Evolutionary conservation across 108 stramenopile species (phyloP).

Genomic region (Aurantiochytrium sp.): DNA sequence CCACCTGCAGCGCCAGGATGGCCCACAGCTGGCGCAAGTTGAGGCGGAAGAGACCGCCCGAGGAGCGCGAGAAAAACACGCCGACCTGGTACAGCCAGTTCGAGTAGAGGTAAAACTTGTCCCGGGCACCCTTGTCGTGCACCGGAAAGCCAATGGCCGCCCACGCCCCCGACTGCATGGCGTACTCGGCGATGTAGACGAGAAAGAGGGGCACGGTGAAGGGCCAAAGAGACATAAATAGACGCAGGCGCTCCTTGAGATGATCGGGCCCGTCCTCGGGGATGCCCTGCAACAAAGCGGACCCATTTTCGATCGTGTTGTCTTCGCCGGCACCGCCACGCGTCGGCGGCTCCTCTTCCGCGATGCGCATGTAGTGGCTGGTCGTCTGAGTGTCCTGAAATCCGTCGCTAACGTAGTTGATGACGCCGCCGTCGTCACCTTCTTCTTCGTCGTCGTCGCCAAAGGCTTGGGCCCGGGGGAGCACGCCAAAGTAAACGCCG

Average conservation of each 20-base stretch:
- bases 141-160: constrained; percentile 73
- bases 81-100: constrained; percentile 75
- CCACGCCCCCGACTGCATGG: constrained; percentile 67
- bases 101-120: constrained; percentile 64
- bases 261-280: too few species aligned
- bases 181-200: constrained; percentile 72
- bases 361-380: background rate
- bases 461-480: background rate
- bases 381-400: too few species aligned
- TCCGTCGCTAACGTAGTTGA: too few species aligned
- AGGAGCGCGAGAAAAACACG: constrained; percentile 67
- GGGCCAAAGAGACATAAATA: background rate
- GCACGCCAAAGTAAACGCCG: background rate
- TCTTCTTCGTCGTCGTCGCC: background rate
- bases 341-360: background rate
- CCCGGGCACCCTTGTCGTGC: constrained; percentile 44
- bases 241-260: background rate
- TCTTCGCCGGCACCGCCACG: too few species aligned
- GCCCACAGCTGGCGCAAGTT: constrained; percentile 61
- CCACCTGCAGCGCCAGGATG: constrained; percentile 63
- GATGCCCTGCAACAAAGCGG: too few species aligned
- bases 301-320: too few species aligned
- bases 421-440: background rate
- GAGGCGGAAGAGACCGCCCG: constrained; percentile 56
- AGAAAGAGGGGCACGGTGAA: constrained; percentile 55